These are phyloP conservation scores for Petunia hybrid DNA, from an alignment of 305 asterid species.

Conservation along the genomic window DNA sequence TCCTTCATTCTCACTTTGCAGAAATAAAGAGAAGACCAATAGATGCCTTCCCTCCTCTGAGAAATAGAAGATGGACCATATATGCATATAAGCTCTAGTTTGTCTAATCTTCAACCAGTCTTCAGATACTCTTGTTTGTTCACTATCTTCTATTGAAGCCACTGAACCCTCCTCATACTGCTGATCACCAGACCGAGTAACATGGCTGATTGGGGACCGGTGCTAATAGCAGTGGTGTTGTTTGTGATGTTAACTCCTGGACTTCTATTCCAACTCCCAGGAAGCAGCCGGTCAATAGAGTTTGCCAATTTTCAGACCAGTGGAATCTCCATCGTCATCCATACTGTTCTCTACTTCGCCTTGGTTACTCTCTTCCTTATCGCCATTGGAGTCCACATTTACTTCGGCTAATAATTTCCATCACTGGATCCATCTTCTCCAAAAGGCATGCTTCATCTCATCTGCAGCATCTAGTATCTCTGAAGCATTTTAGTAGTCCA, in stretches of 20 bases:
- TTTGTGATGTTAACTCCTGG: constrained; percentile 46
- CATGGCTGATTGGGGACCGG: constrained; percentile 42
- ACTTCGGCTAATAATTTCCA: constrained; percentile 30
- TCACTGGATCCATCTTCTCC: too few relatives aligned
- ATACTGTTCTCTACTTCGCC: constrained; percentile 43
- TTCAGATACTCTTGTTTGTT: too few relatives aligned
- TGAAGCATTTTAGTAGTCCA: too few relatives aligned
- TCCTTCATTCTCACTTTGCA: too few relatives aligned
- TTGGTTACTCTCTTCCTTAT: constrained; percentile 44
- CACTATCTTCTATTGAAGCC: too few relatives aligned
- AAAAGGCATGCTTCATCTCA: background rate
- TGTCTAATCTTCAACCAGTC: too few relatives aligned
- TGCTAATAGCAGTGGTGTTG: constrained; percentile 37
- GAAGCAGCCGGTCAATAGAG: constrained; percentile 41
- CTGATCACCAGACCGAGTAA: background rate
- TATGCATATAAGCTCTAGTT: too few relatives aligned
- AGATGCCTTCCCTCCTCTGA: too few relatives aligned
- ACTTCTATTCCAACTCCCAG: constrained; percentile 46
- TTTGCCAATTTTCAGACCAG: constrained; percentile 45
- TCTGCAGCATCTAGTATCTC: background rate
- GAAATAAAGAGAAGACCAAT: too few relatives aligned
- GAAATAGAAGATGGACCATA: too few relatives aligned
- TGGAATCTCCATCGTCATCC: constrained; percentile 41
- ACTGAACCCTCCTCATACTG: too few relatives aligned
- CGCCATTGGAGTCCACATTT: constrained; percentile 47